Conservation (phyloP, 352 stramenopile genomes). For the Phytopythium vexans region DNA sequence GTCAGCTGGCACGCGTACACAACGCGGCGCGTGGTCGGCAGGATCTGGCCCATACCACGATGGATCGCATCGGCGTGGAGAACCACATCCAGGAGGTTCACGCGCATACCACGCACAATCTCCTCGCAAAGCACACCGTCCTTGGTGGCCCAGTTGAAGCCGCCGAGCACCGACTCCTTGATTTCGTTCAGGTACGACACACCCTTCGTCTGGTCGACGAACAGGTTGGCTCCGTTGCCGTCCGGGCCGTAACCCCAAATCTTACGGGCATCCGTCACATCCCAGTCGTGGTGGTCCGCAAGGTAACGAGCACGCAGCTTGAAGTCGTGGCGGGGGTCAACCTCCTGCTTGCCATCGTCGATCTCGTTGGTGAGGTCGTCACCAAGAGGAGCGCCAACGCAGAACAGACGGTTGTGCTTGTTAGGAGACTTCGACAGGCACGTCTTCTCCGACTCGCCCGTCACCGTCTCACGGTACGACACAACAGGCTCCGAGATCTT, state of each 20-base stretch:
- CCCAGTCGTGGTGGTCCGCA: slow-evolving; percentile 97
- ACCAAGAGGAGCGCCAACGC: slow-evolving; percentile 88
- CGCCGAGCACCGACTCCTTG: slow-evolving; percentile 98
- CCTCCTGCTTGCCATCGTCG: slow-evolving; percentile 95
- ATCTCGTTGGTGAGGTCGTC: slow-evolving; percentile 96
- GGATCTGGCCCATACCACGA: slow-evolving; percentile 99
- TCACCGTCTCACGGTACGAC: slow-evolving; percentile 99
- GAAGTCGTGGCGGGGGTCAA: slow-evolving; percentile 90
- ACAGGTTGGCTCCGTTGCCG: slow-evolving; percentile 97
- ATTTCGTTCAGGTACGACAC: slow-evolving; percentile 99
- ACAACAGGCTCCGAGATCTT: slow-evolving; percentile 99
- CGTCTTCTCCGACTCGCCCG: slow-evolving; percentile 92
- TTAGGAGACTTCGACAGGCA: slow-evolving; percentile 99
- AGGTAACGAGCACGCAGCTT: slow-evolving; percentile 98
- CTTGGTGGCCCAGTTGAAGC: slow-evolving; percentile 99
- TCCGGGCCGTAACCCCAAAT: slow-evolving; percentile 99
- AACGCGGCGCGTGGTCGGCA: slow-evolving; percentile 98
- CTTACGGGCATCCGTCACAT: slow-evolving; percentile 98
- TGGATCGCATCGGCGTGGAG: slow-evolving; percentile 99
- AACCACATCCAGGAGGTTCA: slow-evolving; percentile 99
- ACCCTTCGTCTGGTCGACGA: slow-evolving; percentile 98
- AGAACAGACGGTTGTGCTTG: slow-evolving; percentile 99
- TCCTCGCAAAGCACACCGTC: slow-evolving; percentile 98
- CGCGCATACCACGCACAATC: slow-evolving; percentile 94
- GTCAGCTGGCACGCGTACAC: slow-evolving; percentile 97